These are phyloP conservation scores for Bruguiera sexangula DNA, from an alignment of 345 rosid species.

Conservation along the genomic window DNA sequence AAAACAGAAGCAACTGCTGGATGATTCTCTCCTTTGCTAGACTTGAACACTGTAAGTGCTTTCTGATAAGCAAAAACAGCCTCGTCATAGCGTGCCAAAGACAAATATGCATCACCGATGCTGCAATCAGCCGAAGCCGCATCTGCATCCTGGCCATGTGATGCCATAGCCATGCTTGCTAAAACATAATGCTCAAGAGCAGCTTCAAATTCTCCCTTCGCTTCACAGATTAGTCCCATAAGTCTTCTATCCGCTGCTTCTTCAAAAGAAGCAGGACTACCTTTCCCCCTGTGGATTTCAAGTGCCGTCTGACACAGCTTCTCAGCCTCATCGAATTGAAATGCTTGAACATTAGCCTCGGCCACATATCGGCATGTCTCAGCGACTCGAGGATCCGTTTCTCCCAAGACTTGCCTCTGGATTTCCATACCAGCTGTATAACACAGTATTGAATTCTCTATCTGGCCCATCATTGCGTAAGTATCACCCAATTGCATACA, in stretches of 20 bases:
- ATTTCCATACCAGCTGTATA: constrained; percentile 92
- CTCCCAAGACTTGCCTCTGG: constrained; percentile 83
- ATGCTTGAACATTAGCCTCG: constrained; percentile 84
- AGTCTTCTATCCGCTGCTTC: constrained; percentile 90
- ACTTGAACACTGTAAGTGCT: constrained; percentile 69
- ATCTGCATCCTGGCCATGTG: constrained; percentile 56
- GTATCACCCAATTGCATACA: constrained; percentile 98
- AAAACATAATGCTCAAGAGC: constrained; percentile 89
- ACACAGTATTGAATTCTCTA: constrained; percentile 70
- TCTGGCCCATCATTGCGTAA: constrained; percentile 75
- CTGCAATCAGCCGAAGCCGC: constrained; percentile 81
- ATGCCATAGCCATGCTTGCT: constrained; percentile 85
- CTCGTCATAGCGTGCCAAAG: constrained; percentile 82
- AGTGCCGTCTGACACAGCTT: constrained; percentile 78
- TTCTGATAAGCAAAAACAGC: constrained; percentile 85
- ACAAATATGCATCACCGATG: constrained; percentile 85
- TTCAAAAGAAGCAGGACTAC: constrained; percentile 51
- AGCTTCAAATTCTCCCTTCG: constrained; percentile 65
- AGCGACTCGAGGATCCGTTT: constrained; percentile 63
- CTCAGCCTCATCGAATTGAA: constrained; percentile 79
- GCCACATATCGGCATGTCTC: constrained; percentile 83
- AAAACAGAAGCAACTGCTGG: constrained; percentile 79
- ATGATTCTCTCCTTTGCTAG: constrained; percentile 74
- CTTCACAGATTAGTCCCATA: constrained; percentile 82
- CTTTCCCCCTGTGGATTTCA: constrained; percentile 64